Evolutionary conservation across 2,329 filamentous ascomycete species (phyloP).

Genomic region (Fusarium clavum): DNA sequence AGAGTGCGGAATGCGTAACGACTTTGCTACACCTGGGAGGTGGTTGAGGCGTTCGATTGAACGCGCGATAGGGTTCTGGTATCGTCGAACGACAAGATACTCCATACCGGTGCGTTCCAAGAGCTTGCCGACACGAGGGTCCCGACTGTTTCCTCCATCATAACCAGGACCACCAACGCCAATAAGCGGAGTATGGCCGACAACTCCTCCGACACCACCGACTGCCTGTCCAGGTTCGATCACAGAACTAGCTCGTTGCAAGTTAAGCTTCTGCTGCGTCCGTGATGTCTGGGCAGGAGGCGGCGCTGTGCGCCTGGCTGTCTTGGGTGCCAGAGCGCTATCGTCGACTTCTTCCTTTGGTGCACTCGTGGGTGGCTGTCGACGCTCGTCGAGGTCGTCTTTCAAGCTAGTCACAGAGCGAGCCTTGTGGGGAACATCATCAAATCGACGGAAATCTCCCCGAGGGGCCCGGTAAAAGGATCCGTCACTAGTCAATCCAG

Average conservation of each 20-base stretch:
- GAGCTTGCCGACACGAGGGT: constrained; percentile 72
- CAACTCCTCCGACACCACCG: constrained; percentile 51
- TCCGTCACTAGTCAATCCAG: constrained; percentile 61
- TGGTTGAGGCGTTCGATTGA: constrained; percentile 63
- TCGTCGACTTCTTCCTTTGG: constrained; percentile 52
- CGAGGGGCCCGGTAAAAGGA: constrained; percentile 62
- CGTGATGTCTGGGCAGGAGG: constrained; percentile 69
- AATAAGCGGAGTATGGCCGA: constrained; percentile 60
- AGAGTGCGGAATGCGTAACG: constrained; percentile 60
- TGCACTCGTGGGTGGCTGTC: constrained; percentile 33
- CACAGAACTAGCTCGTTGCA: constrained; percentile 78
- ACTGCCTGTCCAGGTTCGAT: constrained; percentile 71
- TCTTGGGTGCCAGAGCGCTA: constrained; percentile 61
- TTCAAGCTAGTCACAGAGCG: constrained; percentile 56
- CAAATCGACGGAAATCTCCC: constrained; percentile 48
- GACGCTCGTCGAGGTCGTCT: constrained; percentile 39
- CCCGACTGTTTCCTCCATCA: constrained; percentile 62
- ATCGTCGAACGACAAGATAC: constrained; percentile 78
- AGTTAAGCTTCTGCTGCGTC: constrained; percentile 80
- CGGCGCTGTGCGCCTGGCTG: constrained; percentile 54
- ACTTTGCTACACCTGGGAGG: constrained; percentile 64
- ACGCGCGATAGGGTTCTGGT: constrained; percentile 76
- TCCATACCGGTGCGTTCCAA: constrained; percentile 78
- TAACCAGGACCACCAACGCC: constrained; percentile 67
- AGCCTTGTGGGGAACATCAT: constrained; percentile 54